These are phyloP conservation scores for Sclerotinia sclerotiorum DNA, from an alignment of 2,329 filamentous ascomycete species.

Conservation along the genomic window DNA sequence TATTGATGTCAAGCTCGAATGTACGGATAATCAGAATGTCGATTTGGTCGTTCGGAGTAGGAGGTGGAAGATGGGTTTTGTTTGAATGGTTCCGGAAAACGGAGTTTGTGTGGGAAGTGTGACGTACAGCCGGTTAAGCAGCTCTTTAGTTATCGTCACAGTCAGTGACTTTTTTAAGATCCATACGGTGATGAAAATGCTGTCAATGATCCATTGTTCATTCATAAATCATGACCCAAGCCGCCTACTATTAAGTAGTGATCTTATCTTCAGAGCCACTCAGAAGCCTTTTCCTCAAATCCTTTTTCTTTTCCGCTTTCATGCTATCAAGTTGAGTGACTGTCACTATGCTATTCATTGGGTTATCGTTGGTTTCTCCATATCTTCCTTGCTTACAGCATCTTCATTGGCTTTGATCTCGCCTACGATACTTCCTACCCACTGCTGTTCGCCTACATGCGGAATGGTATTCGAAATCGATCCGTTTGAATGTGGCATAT, in stretches of 20 bases:
- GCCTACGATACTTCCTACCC: constrained; percentile 34
- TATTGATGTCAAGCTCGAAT: not conserved
- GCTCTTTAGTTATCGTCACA: not conserved
- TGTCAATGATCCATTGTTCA: not conserved
- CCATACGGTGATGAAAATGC: not conserved
- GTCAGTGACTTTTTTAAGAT: not conserved
- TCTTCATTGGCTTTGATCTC: constrained; percentile 26
- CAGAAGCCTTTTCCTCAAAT: not conserved
- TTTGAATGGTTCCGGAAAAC: not conserved
- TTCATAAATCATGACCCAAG: not conserved
- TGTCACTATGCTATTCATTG: not conserved
- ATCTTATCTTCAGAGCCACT: not conserved
- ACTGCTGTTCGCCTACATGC: constrained; percentile 16
- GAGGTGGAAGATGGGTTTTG: not conserved
- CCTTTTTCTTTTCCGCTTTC: not conserved
- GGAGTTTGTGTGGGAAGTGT: not conserved
- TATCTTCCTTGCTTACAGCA: not conserved
- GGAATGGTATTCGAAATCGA: not conserved
- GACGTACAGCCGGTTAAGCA: not conserved
- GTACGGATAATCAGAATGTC: not conserved
- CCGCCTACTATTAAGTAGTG: not conserved
- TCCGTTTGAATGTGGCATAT: not conserved
- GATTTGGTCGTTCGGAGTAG: not conserved
- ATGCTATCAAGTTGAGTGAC: not conserved
- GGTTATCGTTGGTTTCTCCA: not conserved